Conservation (phyloP, 495 filamentous ascomycete species). For the Articulospora tetracladia region DNA sequence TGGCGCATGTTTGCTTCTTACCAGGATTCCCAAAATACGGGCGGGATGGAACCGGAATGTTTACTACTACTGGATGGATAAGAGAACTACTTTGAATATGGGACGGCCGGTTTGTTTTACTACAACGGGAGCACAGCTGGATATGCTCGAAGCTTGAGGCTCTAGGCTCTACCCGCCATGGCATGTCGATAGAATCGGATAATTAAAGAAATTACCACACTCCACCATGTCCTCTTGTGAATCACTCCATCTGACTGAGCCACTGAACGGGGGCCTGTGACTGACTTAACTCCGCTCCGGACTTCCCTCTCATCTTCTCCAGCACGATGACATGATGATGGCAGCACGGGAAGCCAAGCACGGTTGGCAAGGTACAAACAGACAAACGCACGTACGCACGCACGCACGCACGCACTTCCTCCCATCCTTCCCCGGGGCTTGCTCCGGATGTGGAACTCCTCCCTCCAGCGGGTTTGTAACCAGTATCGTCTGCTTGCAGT, state of each 20-base stretch:
- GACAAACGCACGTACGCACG: no score
- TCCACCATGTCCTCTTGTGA: not conserved
- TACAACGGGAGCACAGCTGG: not conserved
- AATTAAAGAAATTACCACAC: not conserved
- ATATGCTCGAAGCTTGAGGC: no score
- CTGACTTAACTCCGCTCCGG: no score
- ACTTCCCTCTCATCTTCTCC: not conserved
- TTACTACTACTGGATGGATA: not conserved
- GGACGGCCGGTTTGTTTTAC: not conserved
- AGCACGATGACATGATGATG: not conserved
- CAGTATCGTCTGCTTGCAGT: no score
- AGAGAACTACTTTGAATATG: not conserved
- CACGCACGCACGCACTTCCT: no score
- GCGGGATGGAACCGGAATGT: not conserved
- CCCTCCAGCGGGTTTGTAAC: no score
- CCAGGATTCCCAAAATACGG: not conserved
- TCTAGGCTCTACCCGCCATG: not conserved
- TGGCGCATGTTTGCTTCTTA: not conserved
- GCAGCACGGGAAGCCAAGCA: no score
- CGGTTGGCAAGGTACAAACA: no score
- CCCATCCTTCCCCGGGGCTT: no score
- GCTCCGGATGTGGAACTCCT: no score
- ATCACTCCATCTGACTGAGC: not conserved
- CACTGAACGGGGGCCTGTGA: no score
- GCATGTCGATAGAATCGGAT: not conserved